phyloP scores from a whole-genome alignment of 1,139 yeast species.

The Debaryomycetaceae sp. region DNA sequence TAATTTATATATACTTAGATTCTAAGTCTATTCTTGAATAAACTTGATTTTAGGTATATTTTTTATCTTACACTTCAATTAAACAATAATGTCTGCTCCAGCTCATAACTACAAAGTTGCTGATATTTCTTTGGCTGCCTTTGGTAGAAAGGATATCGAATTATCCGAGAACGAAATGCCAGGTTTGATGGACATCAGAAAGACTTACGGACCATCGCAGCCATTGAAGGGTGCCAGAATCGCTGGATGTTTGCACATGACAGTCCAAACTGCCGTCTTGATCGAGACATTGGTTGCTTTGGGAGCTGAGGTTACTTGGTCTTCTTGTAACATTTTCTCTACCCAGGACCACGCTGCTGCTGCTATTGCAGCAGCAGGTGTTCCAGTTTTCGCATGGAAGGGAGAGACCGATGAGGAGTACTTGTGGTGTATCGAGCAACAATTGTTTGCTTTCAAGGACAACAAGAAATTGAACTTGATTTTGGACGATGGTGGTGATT shows the following conservation, averaged over 20 bases:
- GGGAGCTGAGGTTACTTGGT: conserved; percentile 99
- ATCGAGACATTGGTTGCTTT: conserved; percentile 96
- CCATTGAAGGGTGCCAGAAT: conserved; percentile 98
- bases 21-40: no score
- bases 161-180: conserved; percentile 99
- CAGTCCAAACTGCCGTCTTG: conserved; percentile 98
- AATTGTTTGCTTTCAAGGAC: conserved; percentile 97
- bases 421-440: conserved; percentile 99
- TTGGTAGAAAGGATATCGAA: conserved; percentile 99
- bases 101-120: conserved; percentile 85
- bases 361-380: conserved; percentile 99
- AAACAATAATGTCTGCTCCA: conserved; percentile 27
- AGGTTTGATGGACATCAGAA: conserved; percentile 98
- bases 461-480: conserved; percentile 94
- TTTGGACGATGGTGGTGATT: conserved; percentile 99
- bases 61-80: background rate
- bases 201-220: conserved; percentile 85
- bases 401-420: conserved; percentile 99
- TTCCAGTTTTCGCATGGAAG: conserved; percentile 99
- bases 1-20: no score
- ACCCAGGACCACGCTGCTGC: conserved; percentile 99
- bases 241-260: conserved; percentile 99
- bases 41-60: no score
- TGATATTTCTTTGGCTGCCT: conserved; percentile 98
- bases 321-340: conserved; percentile 99